These are phyloP conservation scores for Schizosaccharomyces japonicus DNA, from an alignment of 805 yeast species.

Conservation along the genomic window DNA sequence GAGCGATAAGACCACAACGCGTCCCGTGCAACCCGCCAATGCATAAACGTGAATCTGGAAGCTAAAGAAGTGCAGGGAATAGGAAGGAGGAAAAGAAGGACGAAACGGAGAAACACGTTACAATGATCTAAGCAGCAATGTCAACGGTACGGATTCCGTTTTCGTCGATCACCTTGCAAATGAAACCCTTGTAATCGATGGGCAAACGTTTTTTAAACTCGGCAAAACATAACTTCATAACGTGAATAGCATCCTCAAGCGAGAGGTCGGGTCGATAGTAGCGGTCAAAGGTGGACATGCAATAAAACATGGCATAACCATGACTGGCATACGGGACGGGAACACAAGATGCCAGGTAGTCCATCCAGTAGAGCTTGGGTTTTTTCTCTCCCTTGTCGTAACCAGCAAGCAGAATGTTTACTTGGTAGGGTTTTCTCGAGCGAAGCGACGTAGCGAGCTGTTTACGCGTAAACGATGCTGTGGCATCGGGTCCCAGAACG, in stretches of 20 bases:
- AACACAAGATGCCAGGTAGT: conserved; percentile 77
- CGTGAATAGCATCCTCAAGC: conserved; percentile 51
- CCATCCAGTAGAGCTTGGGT: conserved; percentile 69
- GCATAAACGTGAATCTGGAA: too few species aligned
- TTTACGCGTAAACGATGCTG: conserved; percentile 69
- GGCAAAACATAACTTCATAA: conserved; percentile 45
- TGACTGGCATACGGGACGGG: conserved; percentile 92
- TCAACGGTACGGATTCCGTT: conserved; percentile 29
- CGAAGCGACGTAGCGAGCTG: conserved; percentile 72
- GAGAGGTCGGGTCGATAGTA: conserved; percentile 62
- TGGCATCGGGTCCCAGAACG: conserved; percentile 65
- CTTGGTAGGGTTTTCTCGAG: conserved; percentile 89
- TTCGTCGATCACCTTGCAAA: conserved; percentile 41
- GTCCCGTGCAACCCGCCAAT: too few species aligned
- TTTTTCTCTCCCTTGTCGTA: conserved; percentile 32
- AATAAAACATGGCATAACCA: conserved; percentile 93
- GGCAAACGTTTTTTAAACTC: conserved; percentile 76
- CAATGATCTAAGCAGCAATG: too few species aligned
- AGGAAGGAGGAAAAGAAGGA: too few species aligned
- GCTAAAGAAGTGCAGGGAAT: too few species aligned
- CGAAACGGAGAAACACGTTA: too few species aligned
- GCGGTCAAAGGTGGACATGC: conserved; percentile 70
- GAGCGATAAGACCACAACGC: too few species aligned
- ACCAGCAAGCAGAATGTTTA: conserved; percentile 73
- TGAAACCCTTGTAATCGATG: conserved; percentile 66